Evolutionary conservation across 2,329 filamentous ascomycete genomes (phyloP).

Genomic region (Purpureocillium takamizusanense): DNA sequence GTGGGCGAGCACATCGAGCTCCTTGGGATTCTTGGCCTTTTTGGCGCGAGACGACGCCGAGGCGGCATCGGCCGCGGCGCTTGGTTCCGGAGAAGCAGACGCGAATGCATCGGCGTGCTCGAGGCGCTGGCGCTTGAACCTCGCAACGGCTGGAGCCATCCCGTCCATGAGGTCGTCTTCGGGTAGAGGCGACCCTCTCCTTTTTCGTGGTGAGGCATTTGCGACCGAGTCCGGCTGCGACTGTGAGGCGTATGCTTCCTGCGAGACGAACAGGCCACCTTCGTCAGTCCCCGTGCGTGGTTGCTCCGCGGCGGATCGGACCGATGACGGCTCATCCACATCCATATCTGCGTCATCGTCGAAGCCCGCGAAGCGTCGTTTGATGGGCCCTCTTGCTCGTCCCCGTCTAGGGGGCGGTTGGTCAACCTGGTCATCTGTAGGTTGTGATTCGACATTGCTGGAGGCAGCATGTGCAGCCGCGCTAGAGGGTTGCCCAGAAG

Average conservation of each 20-base stretch:
- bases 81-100: slow-evolving; percentile 16
- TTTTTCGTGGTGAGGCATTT: slow-evolving; percentile 31
- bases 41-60: slow-evolving; percentile 16
- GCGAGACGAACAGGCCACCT: slow-evolving; percentile 48
- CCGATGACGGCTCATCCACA: slow-evolving; percentile 11
- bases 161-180: slow-evolving; percentile 56
- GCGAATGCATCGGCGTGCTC: slow-evolving; percentile 44
- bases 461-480: slow-evolving; percentile 1
- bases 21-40: slow-evolving; percentile 42
- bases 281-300: slow-evolving; percentile 19
- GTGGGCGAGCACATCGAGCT: slow-evolving; percentile 60
- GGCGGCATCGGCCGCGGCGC: slow-evolving; percentile 7
- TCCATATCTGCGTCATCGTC: slow-evolving; percentile 36
- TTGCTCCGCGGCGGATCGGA: no score
- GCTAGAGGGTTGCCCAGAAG: slow-evolving; percentile 2
- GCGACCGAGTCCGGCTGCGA: slow-evolving; percentile 12
- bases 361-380: slow-evolving; percentile 65
- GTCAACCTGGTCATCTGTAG: slow-evolving; percentile 8
- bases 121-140: slow-evolving; percentile 69
- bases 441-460: slow-evolving; percentile 4
- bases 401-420: slow-evolving; percentile 13
- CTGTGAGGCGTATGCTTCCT: slow-evolving; percentile 24
- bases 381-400: slow-evolving; percentile 28
- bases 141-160: slow-evolving; percentile 67
- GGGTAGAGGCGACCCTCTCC: slow-evolving; percentile 29